Percentiles rank a stretch among this genome's conserved stretches.
Evolutionary conservation across 75 land plant species (phyloP).

Genomic region (Larix kaempferi): DNA sequence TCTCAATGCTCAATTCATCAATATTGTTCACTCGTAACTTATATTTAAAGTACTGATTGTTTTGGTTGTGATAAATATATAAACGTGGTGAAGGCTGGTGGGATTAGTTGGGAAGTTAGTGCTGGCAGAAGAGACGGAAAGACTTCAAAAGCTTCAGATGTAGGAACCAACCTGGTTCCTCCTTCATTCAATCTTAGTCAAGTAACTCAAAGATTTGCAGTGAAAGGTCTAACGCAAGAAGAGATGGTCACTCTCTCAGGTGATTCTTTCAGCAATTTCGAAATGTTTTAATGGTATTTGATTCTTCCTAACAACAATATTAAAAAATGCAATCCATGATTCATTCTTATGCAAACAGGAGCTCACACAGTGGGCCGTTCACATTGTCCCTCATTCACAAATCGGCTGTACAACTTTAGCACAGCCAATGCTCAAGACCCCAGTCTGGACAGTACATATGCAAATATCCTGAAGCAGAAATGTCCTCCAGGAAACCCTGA

Average conservation of each 20-base stretch:
- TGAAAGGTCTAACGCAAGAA: conserved; percentile 67
- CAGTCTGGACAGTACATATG: conserved; percentile 25
- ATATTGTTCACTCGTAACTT: too few relatives aligned
- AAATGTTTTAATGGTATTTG: too few relatives aligned
- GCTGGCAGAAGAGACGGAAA: conserved; percentile 77
- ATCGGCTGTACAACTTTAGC: conserved; percentile 45
- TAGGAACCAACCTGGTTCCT: conserved; percentile 35
- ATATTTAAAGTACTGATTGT: neutral
- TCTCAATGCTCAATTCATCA: too few relatives aligned
- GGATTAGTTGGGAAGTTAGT: conserved; percentile 43
- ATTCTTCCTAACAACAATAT: too few relatives aligned
- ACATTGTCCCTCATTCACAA: conserved; percentile 36
- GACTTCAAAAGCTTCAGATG: conserved; percentile 47
- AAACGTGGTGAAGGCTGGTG: conserved; percentile 17
- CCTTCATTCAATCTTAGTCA: conserved; percentile 33
- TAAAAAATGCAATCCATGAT: too few relatives aligned
- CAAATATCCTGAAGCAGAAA: conserved; percentile 3
- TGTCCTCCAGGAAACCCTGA: conserved; percentile 16
- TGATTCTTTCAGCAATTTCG: neutral
- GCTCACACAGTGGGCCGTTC: conserved; percentile 51
- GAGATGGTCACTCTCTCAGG: conserved; percentile 87
- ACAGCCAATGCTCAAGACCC: conserved; percentile 21
- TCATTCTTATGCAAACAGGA: too few relatives aligned
- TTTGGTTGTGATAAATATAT: neutral
- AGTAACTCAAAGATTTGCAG: conserved; percentile 54